phyloP scores from a whole-genome alignment of 2,329 filamentous ascomycete species.

The Cryphonectria nitschkei region DNA sequence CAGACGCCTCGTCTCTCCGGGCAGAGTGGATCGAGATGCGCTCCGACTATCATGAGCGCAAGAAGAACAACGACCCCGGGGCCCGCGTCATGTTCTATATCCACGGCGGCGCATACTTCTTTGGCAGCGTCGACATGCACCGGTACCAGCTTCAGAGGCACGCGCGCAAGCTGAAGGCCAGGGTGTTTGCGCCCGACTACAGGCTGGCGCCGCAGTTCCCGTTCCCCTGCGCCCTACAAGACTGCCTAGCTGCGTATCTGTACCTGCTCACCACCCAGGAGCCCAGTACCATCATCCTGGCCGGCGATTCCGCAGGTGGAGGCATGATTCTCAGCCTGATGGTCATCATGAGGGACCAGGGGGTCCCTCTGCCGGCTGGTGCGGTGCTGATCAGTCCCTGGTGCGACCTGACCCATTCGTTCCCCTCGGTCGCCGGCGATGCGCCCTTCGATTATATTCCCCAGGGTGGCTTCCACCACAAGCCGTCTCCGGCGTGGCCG shows the following conservation, averaged over 20 bases:
- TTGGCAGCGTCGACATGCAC: constrained; percentile 94
- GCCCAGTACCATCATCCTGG: constrained; percentile 80
- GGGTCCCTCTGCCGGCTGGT: constrained; percentile 83
- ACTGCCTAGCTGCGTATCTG: constrained; percentile 87
- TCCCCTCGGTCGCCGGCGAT: constrained; percentile 80
- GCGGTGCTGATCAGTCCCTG: constrained; percentile 91
- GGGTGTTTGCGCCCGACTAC: constrained; percentile 86
- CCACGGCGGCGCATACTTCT: constrained; percentile 93
- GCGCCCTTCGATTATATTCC: constrained; percentile 87
- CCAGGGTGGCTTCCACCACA: constrained; percentile 83
- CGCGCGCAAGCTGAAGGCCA: constrained; percentile 88
- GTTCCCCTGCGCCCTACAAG: constrained; percentile 89
- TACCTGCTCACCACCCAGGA: constrained; percentile 77
- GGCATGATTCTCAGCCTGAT: constrained; percentile 86
- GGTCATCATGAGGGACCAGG: constrained; percentile 79
- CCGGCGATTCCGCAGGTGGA: constrained; percentile 90
- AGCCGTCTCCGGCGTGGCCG: constrained; percentile 89
- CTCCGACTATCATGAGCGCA: constrained; percentile 74
- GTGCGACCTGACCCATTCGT: constrained; percentile 95
- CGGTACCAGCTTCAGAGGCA: constrained; percentile 98
- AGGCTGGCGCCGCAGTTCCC: constrained; percentile 91
- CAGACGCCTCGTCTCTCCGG: constrained; percentile 64
- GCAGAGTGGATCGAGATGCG: constrained; percentile 98
- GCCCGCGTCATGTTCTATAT: constrained; percentile 89
- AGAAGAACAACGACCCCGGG: constrained; percentile 60